Conservation (phyloP, 306 rosid species). For the Aeschynomene evenia region DNA sequence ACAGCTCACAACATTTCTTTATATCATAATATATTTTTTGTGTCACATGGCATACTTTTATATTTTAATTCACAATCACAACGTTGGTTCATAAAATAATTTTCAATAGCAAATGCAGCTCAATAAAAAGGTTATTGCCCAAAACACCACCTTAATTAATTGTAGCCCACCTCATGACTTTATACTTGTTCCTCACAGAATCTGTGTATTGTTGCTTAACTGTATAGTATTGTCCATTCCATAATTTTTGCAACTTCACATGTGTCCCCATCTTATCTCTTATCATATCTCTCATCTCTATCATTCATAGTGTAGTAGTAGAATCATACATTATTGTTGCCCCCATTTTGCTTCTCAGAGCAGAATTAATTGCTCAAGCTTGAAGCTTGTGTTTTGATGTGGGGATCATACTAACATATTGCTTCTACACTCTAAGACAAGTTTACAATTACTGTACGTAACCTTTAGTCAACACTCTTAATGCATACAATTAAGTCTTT, state of each 20-base stretch:
- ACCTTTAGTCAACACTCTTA: not conserved
- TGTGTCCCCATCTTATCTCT: no score
- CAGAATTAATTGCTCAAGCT: conserved; percentile 41
- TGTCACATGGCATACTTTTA: no score
- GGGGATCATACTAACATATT: not conserved
- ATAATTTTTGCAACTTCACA: not conserved
- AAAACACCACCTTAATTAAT: not conserved
- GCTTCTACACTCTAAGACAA: not conserved
- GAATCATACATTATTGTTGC: not conserved
- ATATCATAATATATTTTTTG: not conserved
- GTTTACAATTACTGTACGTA: not conserved
- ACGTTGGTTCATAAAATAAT: not conserved
- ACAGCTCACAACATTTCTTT: not conserved
- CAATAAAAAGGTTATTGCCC: not conserved
- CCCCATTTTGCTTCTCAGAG: conserved; percentile 30
- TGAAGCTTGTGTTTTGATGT: conserved; percentile 27
- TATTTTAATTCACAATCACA: no score
- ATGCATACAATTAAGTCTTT: not conserved
- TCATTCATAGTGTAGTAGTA: not conserved
- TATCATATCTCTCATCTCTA: not conserved
- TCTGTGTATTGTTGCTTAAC: not conserved
- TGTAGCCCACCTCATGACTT: not conserved
- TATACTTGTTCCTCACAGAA: not conserved
- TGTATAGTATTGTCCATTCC: not conserved
- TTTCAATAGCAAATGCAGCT: not conserved